phyloP scores from a whole-genome alignment of 2,329 filamentous ascomycete genomes.

The Parastagonospora nodorum region DNA sequence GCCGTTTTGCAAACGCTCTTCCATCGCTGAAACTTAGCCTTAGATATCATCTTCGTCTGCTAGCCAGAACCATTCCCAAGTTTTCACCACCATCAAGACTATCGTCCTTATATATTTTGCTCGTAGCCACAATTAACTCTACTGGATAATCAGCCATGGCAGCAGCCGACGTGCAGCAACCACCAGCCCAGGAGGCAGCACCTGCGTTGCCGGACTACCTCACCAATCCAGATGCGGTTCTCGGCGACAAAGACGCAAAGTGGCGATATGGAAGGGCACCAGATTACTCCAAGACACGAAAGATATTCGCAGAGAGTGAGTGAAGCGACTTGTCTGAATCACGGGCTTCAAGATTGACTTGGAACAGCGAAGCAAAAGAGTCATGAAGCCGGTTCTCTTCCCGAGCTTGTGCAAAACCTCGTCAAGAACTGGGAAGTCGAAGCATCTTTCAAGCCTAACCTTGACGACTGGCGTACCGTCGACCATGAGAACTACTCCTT shows the following conservation, averaged over 20 bases:
- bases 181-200: constrained; percentile 33
- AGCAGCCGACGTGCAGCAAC: constrained; percentile 32
- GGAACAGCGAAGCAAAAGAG: constrained; percentile 60
- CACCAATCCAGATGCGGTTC: constrained; percentile 62
- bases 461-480: constrained; percentile 69
- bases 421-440: constrained; percentile 78
- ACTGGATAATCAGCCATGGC: constrained; percentile 25
- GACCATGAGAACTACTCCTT: constrained; percentile 65
- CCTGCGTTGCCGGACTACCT: constrained; percentile 62
- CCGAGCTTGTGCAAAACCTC: constrained; percentile 68
- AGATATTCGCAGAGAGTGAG: constrained; percentile 64
- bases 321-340: background rate
- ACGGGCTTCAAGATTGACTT: background rate
- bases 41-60: background rate
- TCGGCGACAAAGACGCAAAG: constrained; percentile 57
- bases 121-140: background rate
- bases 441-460: constrained; percentile 67
- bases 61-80: background rate
- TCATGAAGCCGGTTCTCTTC: constrained; percentile 62
- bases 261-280: constrained; percentile 67
- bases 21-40: background rate
- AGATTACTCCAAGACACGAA: constrained; percentile 68
- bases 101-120: background rate
- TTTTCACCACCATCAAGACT: background rate
- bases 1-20: background rate